Evolutionary conservation across 176 grass and related monocot genomes (phyloP), one percentile per base, ranked within the genome.

Genomic region (Puya raimondii): DNA sequence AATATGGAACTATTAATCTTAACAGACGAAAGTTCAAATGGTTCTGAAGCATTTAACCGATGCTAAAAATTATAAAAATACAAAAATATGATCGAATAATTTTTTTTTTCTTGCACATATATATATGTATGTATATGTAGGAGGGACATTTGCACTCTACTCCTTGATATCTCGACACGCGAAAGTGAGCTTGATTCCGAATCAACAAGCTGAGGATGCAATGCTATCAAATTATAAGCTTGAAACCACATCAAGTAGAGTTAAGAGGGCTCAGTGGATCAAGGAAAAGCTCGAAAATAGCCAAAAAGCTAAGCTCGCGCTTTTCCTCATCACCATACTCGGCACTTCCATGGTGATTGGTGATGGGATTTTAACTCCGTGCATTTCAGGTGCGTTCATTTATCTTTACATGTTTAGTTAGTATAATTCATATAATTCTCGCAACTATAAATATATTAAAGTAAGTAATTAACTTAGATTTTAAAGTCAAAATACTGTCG

Each of bases 291-390:
- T 92, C 65, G 89, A 85, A 70, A 92, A 66, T 14, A 85, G 71
- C 76, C 68, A 63, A 47, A 74, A 75, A 11, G 69, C 78, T 66
- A 82, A 88, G 68, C 48, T 80, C 23, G 12, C 72, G 48, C 85
- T 92, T 84, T 86, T 92, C 65, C 57, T 92, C 50, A 74, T 85
- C 10, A 88, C 85, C 59, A 80, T 92, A 50, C 71, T 92, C 16
- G 89, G 80, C 33, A 92, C 89, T 69, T 88, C 85, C 14, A 92
- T 92, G 89, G 89, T 92, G 56, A 92, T 92, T 70, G 89, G 89
- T 51, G 89, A 92, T 48, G 85, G 89, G 26, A 80, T 92, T 27
- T 68, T 88, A 57, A 92, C 89, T 72, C 89, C 85, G 72, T 85
- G 66, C 66, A 88, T 88, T 7, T 92, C 89, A 80, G 89, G 89